Evolutionary conservation across 73 alveolate species (phyloP).

Genomic region (Paramecium octaurelia): DNA sequence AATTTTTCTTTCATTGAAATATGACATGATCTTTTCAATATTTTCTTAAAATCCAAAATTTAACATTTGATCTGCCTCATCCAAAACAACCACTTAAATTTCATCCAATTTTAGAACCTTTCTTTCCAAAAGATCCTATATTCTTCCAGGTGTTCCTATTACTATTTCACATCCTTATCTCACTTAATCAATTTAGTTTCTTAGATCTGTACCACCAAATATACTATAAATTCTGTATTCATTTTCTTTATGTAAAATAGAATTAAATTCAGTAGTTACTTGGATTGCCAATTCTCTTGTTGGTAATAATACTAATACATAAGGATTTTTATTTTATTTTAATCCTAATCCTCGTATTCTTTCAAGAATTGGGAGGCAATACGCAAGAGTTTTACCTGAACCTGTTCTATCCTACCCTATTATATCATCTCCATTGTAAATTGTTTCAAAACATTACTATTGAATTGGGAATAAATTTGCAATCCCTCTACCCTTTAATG

Average conservation of each 20-base stretch:
- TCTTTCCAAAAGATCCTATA: conserved; percentile 91
- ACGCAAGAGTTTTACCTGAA: conserved; percentile 96
- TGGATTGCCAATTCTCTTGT: conserved; percentile 81
- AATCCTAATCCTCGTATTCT: conserved; percentile 78
- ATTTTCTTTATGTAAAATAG: conserved; percentile 68
- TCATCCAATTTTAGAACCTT: conserved; percentile 64
- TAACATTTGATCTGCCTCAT: conserved; percentile 99
- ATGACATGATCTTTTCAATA: conserved; percentile 89
- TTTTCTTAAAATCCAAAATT: conserved; percentile 96
- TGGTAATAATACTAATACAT: conserved; percentile 28
- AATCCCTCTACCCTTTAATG: conserved; percentile 45
- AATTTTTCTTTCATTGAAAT: conserved; percentile 67
- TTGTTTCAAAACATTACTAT: conserved; percentile 78
- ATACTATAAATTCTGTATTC: conserved; percentile 69
- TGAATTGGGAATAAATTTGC: conserved; percentile 84
- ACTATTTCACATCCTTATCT: conserved; percentile 93
- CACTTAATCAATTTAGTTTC: conserved; percentile 30
- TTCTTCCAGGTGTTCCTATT: conserved; percentile 99
- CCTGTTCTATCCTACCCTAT: conserved; percentile 95
- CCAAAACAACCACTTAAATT: conserved; percentile 59
- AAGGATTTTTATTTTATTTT: background rate
- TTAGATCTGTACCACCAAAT: conserved; percentile 75
- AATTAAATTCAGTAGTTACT: conserved; percentile 72
- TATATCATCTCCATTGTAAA: conserved; percentile 82
- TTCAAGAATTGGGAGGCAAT: conserved; percentile 72